Percentiles rank a stretch among this genome's conserved stretches.
phyloP scores from a whole-genome alignment of 768 basidiomycete species.

The Dioszegia aurantiaca region DNA sequence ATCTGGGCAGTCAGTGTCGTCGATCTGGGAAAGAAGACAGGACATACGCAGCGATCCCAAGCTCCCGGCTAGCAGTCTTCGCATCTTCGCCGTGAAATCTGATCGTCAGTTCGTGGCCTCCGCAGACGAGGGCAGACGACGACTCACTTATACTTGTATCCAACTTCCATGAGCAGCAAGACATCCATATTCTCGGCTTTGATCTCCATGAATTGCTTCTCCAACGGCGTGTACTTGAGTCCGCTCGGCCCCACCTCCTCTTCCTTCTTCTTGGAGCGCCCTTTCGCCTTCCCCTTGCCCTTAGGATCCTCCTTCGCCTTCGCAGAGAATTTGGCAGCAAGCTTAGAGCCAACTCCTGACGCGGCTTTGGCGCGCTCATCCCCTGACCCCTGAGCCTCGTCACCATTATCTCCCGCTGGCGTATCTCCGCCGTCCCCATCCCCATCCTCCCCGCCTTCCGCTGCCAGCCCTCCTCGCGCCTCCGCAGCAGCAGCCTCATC shows the following conservation, averaged over 20 bases:
- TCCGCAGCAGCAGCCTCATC: constrained; percentile 47
- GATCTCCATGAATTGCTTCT: constrained; percentile 52
- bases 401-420: constrained; percentile 7
- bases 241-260: constrained; percentile 51
- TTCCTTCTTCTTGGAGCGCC: constrained; percentile 40
- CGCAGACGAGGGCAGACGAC: too few species aligned
- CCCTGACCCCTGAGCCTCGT: constrained; percentile 15
- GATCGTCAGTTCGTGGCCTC: constrained; percentile 26
- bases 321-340: constrained; percentile 35
- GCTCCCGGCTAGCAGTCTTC: constrained; percentile 49
- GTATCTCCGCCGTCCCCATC: constrained; percentile 23
- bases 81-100: constrained; percentile 53
- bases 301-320: constrained; percentile 15
- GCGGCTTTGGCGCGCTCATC: constrained; percentile 25
- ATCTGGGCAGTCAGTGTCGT: constrained; percentile 26
- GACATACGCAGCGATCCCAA: constrained; percentile 50
- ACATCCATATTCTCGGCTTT: constrained; percentile 50
- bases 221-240: constrained; percentile 50
- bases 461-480: constrained; percentile 21
- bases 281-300: constrained; percentile 26
- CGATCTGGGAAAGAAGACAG: not conserved
- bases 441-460: constrained; percentile 19
- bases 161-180: constrained; percentile 51
- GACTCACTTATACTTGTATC: constrained; percentile 51
- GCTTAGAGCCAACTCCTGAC: constrained; percentile 27